Conservation (phyloP, 306 rosid genomes). For the Prunus salicina region DNA sequence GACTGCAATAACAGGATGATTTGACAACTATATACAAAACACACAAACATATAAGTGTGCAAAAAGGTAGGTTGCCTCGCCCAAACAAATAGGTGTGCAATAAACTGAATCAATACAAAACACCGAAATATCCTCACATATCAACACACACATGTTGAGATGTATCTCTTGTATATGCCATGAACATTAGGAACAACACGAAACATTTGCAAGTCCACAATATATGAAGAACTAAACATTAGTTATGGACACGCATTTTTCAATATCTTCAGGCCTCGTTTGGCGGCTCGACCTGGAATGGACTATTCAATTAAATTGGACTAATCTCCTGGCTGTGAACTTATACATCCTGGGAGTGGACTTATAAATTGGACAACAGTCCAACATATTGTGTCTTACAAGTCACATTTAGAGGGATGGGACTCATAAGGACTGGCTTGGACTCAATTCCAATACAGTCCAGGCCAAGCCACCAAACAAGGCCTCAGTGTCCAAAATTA, state of each 20-base stretch:
- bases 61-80: not conserved
- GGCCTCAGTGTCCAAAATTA: not conserved
- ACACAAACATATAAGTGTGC: too few relatives aligned
- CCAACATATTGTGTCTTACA: too few relatives aligned
- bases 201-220: not conserved
- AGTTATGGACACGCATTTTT: not conserved
- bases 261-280: not conserved
- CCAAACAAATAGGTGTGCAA: not conserved
- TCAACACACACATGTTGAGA: not conserved
- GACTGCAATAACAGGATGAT: slow-evolving; percentile 30
- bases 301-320: too few relatives aligned
- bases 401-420: too few relatives aligned
- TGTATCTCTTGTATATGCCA: not conserved
- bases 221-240: not conserved
- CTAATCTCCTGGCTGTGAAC: too few relatives aligned
- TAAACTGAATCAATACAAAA: not conserved
- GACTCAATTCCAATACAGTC: too few relatives aligned
- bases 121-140: not conserved
- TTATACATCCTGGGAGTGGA: too few relatives aligned
- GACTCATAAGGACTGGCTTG: too few relatives aligned
- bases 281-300: too few relatives aligned
- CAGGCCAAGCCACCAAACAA: too few relatives aligned
- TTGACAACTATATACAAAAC: slow-evolving; percentile 9
- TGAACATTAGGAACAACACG: not conserved
- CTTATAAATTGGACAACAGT: too few relatives aligned